These are phyloP conservation scores for Nigrospora osmanthi DNA, from an alignment of 2,329 filamentous ascomycete genomes.

Conservation along the genomic window DNA sequence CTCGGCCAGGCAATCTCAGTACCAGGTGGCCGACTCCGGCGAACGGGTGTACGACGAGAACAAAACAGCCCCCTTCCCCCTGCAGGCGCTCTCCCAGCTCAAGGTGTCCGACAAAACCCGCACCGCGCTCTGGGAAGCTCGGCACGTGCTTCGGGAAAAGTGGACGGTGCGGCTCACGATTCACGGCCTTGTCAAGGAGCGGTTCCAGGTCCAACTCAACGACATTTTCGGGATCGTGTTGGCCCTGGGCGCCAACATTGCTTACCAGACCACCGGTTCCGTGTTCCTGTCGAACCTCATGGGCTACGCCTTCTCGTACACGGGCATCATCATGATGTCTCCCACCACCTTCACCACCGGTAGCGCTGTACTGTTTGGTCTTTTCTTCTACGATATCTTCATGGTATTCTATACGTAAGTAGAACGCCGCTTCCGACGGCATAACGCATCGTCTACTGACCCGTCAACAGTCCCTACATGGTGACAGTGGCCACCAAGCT, in stretches of 20 bases:
- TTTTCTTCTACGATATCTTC: slow-evolving; percentile 94
- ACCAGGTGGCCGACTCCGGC: slow-evolving; percentile 16
- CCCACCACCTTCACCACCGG: slow-evolving; percentile 83
- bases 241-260: slow-evolving; percentile 44
- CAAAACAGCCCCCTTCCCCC: slow-evolving; percentile 29
- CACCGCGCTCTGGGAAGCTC: slow-evolving; percentile 38
- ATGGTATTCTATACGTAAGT: slow-evolving; percentile 79
- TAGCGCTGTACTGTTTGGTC: slow-evolving; percentile 63
- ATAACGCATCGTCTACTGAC: slow-evolving; percentile 10
- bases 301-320: slow-evolving; percentile 81
- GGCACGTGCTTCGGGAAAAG: slow-evolving; percentile 39
- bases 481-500: slow-evolving; percentile 79
- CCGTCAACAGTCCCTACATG: slow-evolving; percentile 60
- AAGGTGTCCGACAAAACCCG: slow-evolving; percentile 15
- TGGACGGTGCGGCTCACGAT: slow-evolving; percentile 44
- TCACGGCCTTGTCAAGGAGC: slow-evolving; percentile 40
- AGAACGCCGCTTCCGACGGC: neutral
- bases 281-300: slow-evolving; percentile 70
- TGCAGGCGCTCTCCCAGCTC: slow-evolving; percentile 25
- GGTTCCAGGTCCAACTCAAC: slow-evolving; percentile 46
- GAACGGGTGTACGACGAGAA: slow-evolving; percentile 17
- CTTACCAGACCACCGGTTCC: slow-evolving; percentile 59
- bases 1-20: slow-evolving; percentile 28
- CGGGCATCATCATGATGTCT: slow-evolving; percentile 73
- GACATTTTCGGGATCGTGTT: slow-evolving; percentile 48